Conservation (phyloP, 176 grass and related monocot species). For the Ampelocalamus luodianensis region DNA sequence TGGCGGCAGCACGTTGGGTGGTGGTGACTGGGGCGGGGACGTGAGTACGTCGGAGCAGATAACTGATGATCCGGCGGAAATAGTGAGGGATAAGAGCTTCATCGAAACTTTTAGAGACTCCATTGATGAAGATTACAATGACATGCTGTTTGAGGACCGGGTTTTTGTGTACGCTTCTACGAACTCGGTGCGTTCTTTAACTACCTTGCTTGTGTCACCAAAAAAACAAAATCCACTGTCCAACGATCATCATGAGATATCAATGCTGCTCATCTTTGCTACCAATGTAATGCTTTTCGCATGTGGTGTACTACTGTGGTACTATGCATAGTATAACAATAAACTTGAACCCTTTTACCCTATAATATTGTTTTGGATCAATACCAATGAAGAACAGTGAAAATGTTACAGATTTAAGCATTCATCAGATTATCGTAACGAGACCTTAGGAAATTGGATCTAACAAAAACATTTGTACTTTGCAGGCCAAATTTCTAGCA, state of each 20-base stretch:
- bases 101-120: constrained; percentile 48
- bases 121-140: constrained; percentile 47
- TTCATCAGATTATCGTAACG: neutral
- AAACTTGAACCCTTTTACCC: neutral
- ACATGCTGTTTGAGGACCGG: constrained; percentile 64
- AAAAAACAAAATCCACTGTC: neutral
- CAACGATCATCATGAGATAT: neutral
- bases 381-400: neutral
- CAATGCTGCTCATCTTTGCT: constrained; percentile 10
- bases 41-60: constrained; percentile 38
- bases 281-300: neutral
- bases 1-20: constrained; percentile 27
- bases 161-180: constrained; percentile 62
- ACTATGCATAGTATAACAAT: neutral
- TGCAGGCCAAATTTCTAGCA: constrained; percentile 68
- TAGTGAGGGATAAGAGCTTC: constrained; percentile 58
- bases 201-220: constrained; percentile 24
- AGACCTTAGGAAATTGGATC: neutral
- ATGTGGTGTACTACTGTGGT: constrained; percentile 13
- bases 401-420: neutral
- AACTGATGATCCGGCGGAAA: constrained; percentile 50
- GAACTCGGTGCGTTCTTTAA: constrained; percentile 33
- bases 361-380: neutral
- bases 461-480: constrained; percentile 22
- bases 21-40: constrained; percentile 7